A percentile compares a stretch with the other conserved stretches of the same genome.
These are phyloP conservation scores for Ophiostoma australiae DNA, from an alignment of 2,329 filamentous ascomycete genomes.

Conservation along the genomic window DNA sequence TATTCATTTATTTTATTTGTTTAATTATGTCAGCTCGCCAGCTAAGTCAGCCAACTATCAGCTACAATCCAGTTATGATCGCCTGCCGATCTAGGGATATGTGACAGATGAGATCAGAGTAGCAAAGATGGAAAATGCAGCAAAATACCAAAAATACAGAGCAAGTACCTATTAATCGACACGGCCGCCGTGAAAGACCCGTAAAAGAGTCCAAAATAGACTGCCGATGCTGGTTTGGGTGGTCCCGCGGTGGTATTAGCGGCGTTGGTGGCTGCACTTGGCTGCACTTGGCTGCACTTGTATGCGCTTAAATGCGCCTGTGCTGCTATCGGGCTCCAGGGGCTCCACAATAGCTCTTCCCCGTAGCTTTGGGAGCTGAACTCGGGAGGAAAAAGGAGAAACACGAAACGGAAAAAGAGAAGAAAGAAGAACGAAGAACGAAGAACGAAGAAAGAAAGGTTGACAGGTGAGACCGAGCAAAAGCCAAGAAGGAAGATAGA, in stretches of 20 bases:
- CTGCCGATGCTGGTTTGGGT: background rate
- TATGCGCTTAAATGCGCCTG: background rate
- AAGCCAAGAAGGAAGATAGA: background rate
- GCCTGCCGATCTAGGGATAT: background rate
- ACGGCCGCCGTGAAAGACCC: background rate
- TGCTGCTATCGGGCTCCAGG: background rate
- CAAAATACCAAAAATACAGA: background rate
- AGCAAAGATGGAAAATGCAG: background rate
- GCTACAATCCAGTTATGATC: background rate
- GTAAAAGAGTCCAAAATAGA: background rate
- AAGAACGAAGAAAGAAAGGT: background rate
- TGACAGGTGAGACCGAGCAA: background rate
- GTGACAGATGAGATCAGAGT: background rate
- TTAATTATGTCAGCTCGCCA: background rate
- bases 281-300: background rate
- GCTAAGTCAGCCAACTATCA: background rate
- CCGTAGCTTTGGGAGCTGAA: constrained; percentile 1
- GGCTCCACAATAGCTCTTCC: constrained; percentile 9
- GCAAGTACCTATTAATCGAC: background rate
- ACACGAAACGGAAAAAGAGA: background rate
- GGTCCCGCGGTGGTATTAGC: background rate
- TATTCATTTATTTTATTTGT: background rate
- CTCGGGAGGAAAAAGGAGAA: constrained; percentile 7
- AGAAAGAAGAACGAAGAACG: background rate
- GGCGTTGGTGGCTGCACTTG: background rate